Evolutionary conservation across 1,284 basidiomycete species (phyloP).

Genomic region (Ustilago sp.): DNA sequence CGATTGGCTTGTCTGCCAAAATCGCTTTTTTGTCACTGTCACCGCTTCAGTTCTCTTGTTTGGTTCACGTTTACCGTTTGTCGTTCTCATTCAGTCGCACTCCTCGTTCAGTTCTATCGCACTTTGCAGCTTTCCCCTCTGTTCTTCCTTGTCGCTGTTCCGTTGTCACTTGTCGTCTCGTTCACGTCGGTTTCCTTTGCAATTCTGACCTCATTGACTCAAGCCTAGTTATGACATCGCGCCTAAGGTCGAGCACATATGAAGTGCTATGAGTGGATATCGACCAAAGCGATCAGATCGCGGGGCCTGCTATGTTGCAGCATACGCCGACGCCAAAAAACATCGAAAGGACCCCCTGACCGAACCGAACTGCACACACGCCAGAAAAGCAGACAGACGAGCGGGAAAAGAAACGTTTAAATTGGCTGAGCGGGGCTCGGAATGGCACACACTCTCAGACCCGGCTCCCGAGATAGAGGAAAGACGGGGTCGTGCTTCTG

Average conservation of each 20-base stretch:
- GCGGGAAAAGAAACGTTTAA: constrained; percentile 1
- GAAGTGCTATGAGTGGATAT: not conserved
- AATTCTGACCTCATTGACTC: not conserved
- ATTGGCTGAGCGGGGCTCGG: not conserved
- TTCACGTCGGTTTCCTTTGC: not conserved
- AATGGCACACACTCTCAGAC: not conserved
- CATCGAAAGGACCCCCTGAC: not conserved
- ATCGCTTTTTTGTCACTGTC: not conserved
- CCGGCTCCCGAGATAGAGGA: no score
- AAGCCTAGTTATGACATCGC: not conserved
- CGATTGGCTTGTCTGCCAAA: not conserved
- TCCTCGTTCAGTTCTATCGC: constrained; percentile 1
- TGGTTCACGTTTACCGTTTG: not conserved
- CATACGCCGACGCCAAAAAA: constrained; percentile 1
- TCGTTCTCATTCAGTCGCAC: constrained; percentile 2
- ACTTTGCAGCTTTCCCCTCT: not conserved
- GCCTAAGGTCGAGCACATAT: not conserved
- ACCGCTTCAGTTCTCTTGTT: no score
- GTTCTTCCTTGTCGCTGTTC: not conserved
- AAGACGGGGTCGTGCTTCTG: not conserved
- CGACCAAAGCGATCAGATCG: not conserved
- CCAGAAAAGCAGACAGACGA: not conserved
- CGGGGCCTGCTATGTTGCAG: not conserved
- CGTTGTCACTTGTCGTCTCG: not conserved
- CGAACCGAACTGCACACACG: not conserved